phyloP scores from a whole-genome alignment of 1,284 basidiomycete species.

The Ganoderma multipileum region DNA sequence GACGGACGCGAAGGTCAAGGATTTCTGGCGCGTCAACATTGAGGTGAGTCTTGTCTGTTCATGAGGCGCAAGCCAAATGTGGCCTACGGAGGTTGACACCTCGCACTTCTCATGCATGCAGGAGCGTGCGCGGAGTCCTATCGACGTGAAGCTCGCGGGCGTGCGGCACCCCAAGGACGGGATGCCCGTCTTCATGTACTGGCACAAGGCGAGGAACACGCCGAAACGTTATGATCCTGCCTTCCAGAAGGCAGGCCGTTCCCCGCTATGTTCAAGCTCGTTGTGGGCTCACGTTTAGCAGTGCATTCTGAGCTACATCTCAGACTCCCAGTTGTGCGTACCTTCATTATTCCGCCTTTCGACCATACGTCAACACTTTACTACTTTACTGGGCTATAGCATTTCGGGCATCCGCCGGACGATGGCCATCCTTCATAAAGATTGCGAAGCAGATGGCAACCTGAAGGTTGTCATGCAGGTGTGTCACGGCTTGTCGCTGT shows the following conservation, averaged over 20 bases:
- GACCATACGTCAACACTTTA: neutral
- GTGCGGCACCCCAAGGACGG: constrained; percentile 50
- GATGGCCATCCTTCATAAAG: constrained; percentile 19
- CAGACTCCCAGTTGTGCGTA: constrained; percentile 82
- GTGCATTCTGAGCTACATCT: constrained; percentile 89
- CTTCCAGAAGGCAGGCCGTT: constrained; percentile 77
- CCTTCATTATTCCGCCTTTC: constrained; percentile 5
- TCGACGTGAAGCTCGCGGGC: constrained; percentile 64
- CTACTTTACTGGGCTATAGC: constrained; percentile 38
- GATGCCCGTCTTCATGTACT: constrained; percentile 67
- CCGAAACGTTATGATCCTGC: constrained; percentile 67
- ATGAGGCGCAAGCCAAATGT: too few species aligned
- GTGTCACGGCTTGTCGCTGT: constrained; percentile 33
- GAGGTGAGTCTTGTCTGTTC: constrained; percentile 9
- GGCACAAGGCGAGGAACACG: constrained; percentile 80
- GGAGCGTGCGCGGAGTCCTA: constrained; percentile 76
- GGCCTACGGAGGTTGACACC: neutral
- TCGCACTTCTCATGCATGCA: constrained; percentile 35
- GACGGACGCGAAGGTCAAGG: constrained; percentile 28
- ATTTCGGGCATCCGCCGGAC: constrained; percentile 69
- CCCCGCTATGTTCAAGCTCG: neutral
- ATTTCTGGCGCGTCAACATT: constrained; percentile 26
- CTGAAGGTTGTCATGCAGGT: constrained; percentile 73
- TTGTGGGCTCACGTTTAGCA: constrained; percentile 39
- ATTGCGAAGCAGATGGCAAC: constrained; percentile 47